Evolutionary conservation across 1,284 basidiomycete genomes (phyloP), one percentile per base, ranked within the genome.

Genomic region (Chondrostereum purpureum): DNA sequence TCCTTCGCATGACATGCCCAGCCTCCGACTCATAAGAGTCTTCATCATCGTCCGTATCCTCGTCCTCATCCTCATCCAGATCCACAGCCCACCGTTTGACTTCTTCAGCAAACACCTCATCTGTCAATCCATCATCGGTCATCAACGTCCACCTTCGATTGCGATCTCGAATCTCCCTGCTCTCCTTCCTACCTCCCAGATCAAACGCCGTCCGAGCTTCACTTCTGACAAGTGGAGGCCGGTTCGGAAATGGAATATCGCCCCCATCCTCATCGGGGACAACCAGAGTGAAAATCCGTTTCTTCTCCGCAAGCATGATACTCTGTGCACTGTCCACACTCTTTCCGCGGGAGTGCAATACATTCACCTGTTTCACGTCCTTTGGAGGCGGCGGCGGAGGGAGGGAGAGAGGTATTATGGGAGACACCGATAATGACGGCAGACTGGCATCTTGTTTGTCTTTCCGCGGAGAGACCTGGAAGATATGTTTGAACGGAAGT

Each of bases 71-170:
- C 18, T 18, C 19, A 17, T 43, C 53, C 10, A 56, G 52, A 17
- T 55, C 50, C 23, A 62, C 61, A 42, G 57, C 50, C 43, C 71
- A 64, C 44, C 73, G 64, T 14, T 59, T 58, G 16, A 77, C 63
- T 38, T 62, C 62, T 42, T 64, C 56, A 3, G 77, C 66, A 6
- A 77, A 57, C 4, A 63, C 60, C 48, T 71, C 73, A 51, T 77
- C 73, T 1, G 72, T 62, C 42, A 77, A 62, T 10, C 58, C 68
- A 33, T 75, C 70, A 37, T 75, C 72, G 16, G 66, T 69, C 54
- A 76, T 65, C 20, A 73, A 60, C 0, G 69, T 69, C 64, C 66
- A 70, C 12, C 65, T 60, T 24, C 65, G 48, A 5, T 24, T 21
- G 11, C 18, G 13, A n/a, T 22, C 13, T 21, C 39, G 21, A 19